Conservation (phyloP, 169 alveolate species). For the Cyclospora cayetanensis region DNA sequence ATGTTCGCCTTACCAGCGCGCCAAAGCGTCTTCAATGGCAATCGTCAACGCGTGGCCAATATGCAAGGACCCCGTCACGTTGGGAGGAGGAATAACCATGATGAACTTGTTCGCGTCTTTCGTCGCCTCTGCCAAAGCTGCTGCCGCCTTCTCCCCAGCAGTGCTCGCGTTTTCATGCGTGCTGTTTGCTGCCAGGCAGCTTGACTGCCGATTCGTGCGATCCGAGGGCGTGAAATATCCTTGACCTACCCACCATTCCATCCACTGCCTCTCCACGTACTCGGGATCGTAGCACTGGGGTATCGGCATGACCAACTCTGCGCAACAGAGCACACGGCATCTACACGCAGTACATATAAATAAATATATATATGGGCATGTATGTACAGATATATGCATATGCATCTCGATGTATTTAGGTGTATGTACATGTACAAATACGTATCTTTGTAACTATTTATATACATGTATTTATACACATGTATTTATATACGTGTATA, state of each 20-base stretch:
- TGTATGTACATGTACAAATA: background rate
- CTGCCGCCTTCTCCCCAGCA: background rate
- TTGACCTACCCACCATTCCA: slow-evolving; percentile 94
- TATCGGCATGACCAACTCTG: slow-evolving; percentile 70
- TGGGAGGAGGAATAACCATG: slow-evolving; percentile 99
- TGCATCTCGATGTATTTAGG: background rate
- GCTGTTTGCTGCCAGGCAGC: background rate
- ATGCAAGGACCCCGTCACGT: slow-evolving; percentile 99
- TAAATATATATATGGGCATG: background rate
- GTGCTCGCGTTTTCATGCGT: background rate
- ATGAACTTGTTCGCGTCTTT: slow-evolving; percentile 83
- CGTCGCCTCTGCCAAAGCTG: background rate
- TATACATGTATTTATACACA: no score
- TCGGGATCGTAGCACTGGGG: slow-evolving; percentile 95
- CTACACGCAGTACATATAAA: background rate
- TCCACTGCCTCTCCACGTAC: slow-evolving; percentile 96
- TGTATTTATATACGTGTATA: no score
- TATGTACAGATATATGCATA: no score
- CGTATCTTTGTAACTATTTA: no score
- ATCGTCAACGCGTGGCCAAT: slow-evolving; percentile 99
- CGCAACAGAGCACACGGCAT: background rate
- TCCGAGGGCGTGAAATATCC: slow-evolving; percentile 88
- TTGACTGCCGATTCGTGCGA: background rate
- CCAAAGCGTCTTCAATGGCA: slow-evolving; percentile 98
- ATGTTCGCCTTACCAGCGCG: slow-evolving; percentile 89